These are phyloP conservation scores for Aspergillus panamensis DNA, from an alignment of 495 filamentous ascomycete genomes.

Conservation along the genomic window DNA sequence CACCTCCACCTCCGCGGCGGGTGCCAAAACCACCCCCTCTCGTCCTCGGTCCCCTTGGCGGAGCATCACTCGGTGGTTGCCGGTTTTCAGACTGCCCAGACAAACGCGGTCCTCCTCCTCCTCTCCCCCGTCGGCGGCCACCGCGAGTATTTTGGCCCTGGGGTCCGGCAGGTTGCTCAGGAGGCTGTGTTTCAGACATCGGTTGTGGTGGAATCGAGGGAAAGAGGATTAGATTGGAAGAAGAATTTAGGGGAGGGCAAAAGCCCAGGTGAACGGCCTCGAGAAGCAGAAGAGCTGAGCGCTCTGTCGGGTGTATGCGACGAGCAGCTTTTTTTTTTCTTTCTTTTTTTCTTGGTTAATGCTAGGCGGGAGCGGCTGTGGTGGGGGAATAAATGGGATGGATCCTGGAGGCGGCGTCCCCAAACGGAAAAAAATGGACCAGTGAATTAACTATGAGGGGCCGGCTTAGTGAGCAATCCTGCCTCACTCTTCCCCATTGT, in stretches of 20 bases:
- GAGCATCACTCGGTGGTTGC: conserved; percentile 23
- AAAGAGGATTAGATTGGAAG: neutral
- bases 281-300: conserved; percentile 9
- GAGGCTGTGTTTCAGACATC: conserved; percentile 39
- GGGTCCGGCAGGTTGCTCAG: conserved; percentile 25
- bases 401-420: conserved; percentile 12
- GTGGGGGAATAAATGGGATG: conserved; percentile 7
- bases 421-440: conserved; percentile 18
- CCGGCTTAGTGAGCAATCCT: conserved; percentile 25
- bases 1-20: conserved; percentile 32
- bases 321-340: conserved; percentile 7
- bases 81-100: conserved; percentile 26
- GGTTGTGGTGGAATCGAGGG: conserved; percentile 8
- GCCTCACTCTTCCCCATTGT: neutral
- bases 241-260: neutral
- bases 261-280: conserved; percentile 4
- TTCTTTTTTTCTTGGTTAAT: conserved; percentile 8
- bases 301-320: conserved; percentile 9
- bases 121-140: conserved; percentile 40
- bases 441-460: neutral
- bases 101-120: conserved; percentile 32
- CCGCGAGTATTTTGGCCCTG: conserved; percentile 37
- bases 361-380: conserved; percentile 6
- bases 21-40: conserved; percentile 24
- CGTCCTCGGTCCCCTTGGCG: conserved; percentile 25